Evolutionary conservation across 208 protist species (phyloP), one percentile per base, ranked within the genome.

Genomic region (Novymonas esmeraldas): DNA sequence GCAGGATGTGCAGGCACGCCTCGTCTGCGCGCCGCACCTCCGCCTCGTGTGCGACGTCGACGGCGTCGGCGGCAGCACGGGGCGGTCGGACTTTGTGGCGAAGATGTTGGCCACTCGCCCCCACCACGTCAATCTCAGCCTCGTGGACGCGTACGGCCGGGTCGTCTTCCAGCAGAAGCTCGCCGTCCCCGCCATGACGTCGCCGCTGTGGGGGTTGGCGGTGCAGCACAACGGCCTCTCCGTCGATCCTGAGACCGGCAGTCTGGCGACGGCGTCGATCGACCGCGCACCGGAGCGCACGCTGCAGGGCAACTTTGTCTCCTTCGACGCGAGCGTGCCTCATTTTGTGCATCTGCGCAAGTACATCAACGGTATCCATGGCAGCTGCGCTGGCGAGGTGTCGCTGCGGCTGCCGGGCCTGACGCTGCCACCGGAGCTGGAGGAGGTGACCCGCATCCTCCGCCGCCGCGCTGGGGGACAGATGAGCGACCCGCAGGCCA

Each of bases 81-180:
- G 82, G 0, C 73, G 45, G 24, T 76, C 75, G 2, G 85, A 90
- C 36, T 83, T 85, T 72, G 75, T 77, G n/a, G 79, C 79, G 6
- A 80, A 79, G 51, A 76, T 91, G 65, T 52, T 52, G 33, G 76
- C 77, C 22, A 36, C 63, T 57, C 73, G 72, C 29, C 41, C 46
- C 24, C 89, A 95, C 76, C 76, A 59, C 20, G 64, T 91, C 2
- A 78, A 86, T 62, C 64, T 92, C 42, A 82, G 70, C 39, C 68
- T 95, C n/a, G 26, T 95, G 5, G 78, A 92, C 66, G 22, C 45
- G 42, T 55, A 62, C 28, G 86, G 86, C 24, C 55, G 74, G 13
- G 64, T 87, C 3, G 82, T 82, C 14, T 95, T 92, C 62, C 84
- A 91, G 64, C 89, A 95, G 68, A 80, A 85, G 63, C 64, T 95